These are phyloP conservation scores for Vigna hirtella DNA, from an alignment of 306 rosid genomes.

Conservation along the genomic window DNA sequence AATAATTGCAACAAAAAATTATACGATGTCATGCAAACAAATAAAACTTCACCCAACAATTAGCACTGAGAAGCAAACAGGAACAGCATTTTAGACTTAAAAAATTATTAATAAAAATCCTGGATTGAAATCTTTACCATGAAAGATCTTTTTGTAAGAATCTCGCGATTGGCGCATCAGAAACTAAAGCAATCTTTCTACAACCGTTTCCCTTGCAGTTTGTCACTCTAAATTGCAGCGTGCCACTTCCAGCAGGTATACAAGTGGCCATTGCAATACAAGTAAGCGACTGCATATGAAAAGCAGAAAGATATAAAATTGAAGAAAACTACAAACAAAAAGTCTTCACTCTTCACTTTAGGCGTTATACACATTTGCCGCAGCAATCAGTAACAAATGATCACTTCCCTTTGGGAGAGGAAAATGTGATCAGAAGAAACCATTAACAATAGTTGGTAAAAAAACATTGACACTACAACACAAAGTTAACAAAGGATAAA, in stretches of 20 bases:
- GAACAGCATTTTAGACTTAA: constrained; percentile 6
- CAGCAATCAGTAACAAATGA: constrained; percentile 9
- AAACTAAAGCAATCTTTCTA: constrained; percentile 53
- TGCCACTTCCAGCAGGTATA: constrained; percentile 65
- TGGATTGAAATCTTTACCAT: constrained; percentile 53
- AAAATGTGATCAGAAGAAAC: constrained; percentile 10
- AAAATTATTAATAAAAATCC: constrained; percentile 18
- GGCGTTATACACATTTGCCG: background rate
- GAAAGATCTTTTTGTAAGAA: constrained; percentile 59
- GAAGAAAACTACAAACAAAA: constrained; percentile 33
- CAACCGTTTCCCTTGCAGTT: constrained; percentile 55
- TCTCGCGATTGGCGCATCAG: constrained; percentile 51
- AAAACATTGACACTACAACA: background rate
- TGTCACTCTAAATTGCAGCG: constrained; percentile 48
- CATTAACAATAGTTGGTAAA: constrained; percentile 1
- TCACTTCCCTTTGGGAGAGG: constrained; percentile 3
- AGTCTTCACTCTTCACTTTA: background rate
- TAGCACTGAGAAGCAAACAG: constrained; percentile 34
- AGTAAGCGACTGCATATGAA: constrained; percentile 34
- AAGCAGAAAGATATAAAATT: constrained; percentile 35
- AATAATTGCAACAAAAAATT: constrained; percentile 3
- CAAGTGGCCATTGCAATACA: constrained; percentile 68
- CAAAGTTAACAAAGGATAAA: constrained; percentile 18
- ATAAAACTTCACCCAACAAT: constrained; percentile 16
- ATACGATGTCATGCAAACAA: constrained; percentile 21